Percentiles rank a stretch among this genome's conserved stretches.
These are phyloP conservation scores for Phytophthora melonis DNA, from an alignment of 352 stramenopile species.

Conservation along the genomic window DNA sequence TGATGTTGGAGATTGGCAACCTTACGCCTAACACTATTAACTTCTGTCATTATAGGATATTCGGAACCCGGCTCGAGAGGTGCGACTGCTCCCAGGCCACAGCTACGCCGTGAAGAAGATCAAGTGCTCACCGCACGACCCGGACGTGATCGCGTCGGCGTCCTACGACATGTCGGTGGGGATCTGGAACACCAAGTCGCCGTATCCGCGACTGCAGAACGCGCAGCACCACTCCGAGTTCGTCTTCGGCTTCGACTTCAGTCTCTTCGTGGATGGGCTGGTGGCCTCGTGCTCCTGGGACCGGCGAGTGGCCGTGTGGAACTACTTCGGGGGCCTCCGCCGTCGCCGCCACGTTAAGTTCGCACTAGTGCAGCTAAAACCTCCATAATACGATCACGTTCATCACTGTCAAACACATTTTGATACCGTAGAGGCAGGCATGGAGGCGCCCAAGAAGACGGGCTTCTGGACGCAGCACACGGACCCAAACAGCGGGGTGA, in stretches of 20 bases:
- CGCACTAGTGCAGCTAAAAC: constrained; percentile 4
- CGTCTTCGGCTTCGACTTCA: constrained; percentile 88
- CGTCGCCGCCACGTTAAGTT: constrained; percentile 42
- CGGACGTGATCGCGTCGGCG: constrained; percentile 79
- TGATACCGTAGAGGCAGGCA: constrained; percentile 6
- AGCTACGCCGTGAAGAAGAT: constrained; percentile 84
- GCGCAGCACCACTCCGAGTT: constrained; percentile 90
- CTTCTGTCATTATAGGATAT: constrained; percentile 65
- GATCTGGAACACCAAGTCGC: constrained; percentile 88
- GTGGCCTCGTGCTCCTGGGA: constrained; percentile 87
- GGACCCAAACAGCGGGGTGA: constrained; percentile 63
- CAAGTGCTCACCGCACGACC: constrained; percentile 89
- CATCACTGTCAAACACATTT: neutral
- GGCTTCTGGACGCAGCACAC: constrained; percentile 84
- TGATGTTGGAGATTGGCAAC: neutral
- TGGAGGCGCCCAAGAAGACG: constrained; percentile 57
- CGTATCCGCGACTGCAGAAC: constrained; percentile 79
- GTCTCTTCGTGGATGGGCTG: constrained; percentile 80
- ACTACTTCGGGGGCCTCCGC: constrained; percentile 81
- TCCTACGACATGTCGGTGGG: constrained; percentile 94
- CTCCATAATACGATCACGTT: constrained; percentile 3
- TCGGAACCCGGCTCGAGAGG: constrained; percentile 68
- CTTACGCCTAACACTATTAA: neutral
- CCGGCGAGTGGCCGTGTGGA: constrained; percentile 78
- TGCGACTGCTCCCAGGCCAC: constrained; percentile 82